Evolutionary conservation across 371 early-diverging fungal species (phyloP).

Genomic region (Aphelidium insulamus): DNA sequence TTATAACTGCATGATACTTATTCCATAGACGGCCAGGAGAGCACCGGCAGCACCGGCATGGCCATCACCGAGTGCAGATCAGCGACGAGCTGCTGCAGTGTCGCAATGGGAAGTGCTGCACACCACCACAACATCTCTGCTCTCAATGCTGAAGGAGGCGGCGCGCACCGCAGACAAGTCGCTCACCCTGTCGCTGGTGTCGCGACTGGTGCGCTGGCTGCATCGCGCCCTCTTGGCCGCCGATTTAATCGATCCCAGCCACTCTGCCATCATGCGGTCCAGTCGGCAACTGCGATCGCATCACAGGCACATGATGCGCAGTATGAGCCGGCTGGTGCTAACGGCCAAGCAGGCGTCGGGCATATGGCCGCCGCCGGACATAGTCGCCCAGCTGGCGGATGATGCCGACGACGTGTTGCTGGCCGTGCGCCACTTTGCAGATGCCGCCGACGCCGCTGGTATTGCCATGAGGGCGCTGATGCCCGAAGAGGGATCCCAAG

Average conservation of each 20-base stretch:
- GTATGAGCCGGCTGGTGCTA: slow-evolving; percentile 55
- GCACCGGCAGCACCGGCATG: slow-evolving; percentile 1
- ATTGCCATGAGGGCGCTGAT: no score
- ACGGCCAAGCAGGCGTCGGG: slow-evolving; percentile 58
- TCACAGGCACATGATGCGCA: slow-evolving; percentile 53
- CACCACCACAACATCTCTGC: background rate
- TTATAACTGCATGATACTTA: no score
- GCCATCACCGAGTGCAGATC: background rate
- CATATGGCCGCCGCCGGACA: slow-evolving; percentile 56
- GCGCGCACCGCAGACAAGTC: background rate
- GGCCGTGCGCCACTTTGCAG: slow-evolving; percentile 48
- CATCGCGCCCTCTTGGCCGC: slow-evolving; percentile 15
- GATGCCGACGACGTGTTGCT: slow-evolving; percentile 19
- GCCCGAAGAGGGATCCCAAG: slow-evolving; percentile 23
- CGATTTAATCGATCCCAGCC: slow-evolving; percentile 45
- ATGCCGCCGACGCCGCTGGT: slow-evolving; percentile 41
- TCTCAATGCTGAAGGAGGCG: background rate
- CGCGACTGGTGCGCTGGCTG: slow-evolving; percentile 5
- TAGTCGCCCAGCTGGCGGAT: slow-evolving; percentile 29
- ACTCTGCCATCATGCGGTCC: slow-evolving; percentile 30
- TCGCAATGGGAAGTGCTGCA: no score
- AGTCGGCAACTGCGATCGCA: slow-evolving; percentile 38
- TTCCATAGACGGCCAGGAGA: no score
- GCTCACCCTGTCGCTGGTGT: slow-evolving; percentile 9
- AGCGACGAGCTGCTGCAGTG: no score